Percentiles rank a stretch among this genome's conserved stretches.
phyloP scores from a whole-genome alignment of 2,329 filamentous ascomycete species.

The Diaporthe batatas region DNA sequence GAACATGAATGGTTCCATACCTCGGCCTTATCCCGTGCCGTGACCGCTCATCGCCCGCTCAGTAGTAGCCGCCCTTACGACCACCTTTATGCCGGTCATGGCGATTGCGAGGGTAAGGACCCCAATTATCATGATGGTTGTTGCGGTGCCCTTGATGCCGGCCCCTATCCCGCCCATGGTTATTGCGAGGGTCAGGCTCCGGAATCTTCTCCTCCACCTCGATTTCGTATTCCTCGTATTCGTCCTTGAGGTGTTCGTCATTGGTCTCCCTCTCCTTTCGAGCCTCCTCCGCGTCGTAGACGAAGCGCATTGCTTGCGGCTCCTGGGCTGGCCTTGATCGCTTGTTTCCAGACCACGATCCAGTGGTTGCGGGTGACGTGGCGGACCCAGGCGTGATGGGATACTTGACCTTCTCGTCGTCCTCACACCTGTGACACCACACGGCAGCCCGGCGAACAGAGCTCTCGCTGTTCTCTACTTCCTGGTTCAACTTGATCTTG shows the following conservation, averaged over 20 bases:
- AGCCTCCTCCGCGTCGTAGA: slow-evolving; percentile 85
- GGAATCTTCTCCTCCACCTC: slow-evolving; percentile 78
- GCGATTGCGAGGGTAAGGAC: slow-evolving; percentile 40
- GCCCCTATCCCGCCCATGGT: slow-evolving; percentile 42
- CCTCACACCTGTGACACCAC: slow-evolving; percentile 67
- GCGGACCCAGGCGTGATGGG: slow-evolving; percentile 53
- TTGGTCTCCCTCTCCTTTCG: slow-evolving; percentile 78
- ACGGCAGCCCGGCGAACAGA: slow-evolving; percentile 72
- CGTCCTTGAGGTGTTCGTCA: slow-evolving; percentile 76
- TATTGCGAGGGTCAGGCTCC: slow-evolving; percentile 48
- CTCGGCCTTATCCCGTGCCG: background rate
- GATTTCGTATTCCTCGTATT: slow-evolving; percentile 82
- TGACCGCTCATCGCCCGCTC: slow-evolving; percentile 3
- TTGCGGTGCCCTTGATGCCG: slow-evolving; percentile 41
- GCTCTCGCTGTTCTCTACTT: slow-evolving; percentile 73
- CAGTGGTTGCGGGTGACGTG: slow-evolving; percentile 57
- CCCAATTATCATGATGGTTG: slow-evolving; percentile 42
- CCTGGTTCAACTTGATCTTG: slow-evolving; percentile 88
- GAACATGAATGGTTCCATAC: background rate
- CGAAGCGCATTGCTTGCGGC: slow-evolving; percentile 85
- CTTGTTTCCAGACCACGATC: slow-evolving; percentile 57
- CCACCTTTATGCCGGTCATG: slow-evolving; percentile 42
- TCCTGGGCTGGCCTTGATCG: slow-evolving; percentile 54
- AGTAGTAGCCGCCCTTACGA: slow-evolving; percentile 42
- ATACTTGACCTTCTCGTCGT: slow-evolving; percentile 52